Base-by-base conservation (phyloP, 2,329 filamentous ascomycete genomes). In the Teratosphaeria destructans region DNA sequence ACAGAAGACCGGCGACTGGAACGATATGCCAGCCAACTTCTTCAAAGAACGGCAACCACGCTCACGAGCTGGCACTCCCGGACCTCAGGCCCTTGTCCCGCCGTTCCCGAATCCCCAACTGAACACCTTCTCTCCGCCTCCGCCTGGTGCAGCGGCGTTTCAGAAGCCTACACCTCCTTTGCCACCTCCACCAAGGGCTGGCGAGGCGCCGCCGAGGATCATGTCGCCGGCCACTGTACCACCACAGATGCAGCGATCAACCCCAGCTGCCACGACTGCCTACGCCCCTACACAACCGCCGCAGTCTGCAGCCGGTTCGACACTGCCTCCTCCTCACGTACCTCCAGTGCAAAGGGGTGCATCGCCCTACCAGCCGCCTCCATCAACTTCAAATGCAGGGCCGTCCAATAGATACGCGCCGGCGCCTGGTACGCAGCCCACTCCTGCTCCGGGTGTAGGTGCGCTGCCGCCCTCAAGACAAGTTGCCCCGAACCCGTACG, bases 1-100 rank as follows among this genome's bases (percentile, higher is more conserved):
- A 69, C 79, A 83, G 60, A 86, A 85, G 70, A 87, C 88, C 64
- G 84, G 86, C 32, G 88, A 89, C 67, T 99, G 94, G 94, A 99
- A 99, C 67, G 94, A 99, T 73, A 87, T 95, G 57, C 94, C 94
- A 1, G 82, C 96, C 68, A 88, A 77, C 59, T 85, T 97, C 65
- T 72, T 77, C 54, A 90, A 93, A 77, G 78, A 82, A 58, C 81
- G 87, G n/a, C 65, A 68, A 39, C 61, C 68, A 4, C 82, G 83
- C 14, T 82, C 86, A 26, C 85, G 92, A 65, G 84, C 87, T 70
- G 81, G 81, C 54, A 96, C 93, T 0, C 90, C 92, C 2, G 85
- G 81, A 59, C 70, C 76, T 52, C 82, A 85, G 57, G 79, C 87
- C 3, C 84, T 91, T 56, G 84, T 81, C n/a, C 84, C 88, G 19